Evolutionary conservation across 176 grass and related monocot genomes (phyloP).

Genomic region (Oropetium thomaeum): DNA sequence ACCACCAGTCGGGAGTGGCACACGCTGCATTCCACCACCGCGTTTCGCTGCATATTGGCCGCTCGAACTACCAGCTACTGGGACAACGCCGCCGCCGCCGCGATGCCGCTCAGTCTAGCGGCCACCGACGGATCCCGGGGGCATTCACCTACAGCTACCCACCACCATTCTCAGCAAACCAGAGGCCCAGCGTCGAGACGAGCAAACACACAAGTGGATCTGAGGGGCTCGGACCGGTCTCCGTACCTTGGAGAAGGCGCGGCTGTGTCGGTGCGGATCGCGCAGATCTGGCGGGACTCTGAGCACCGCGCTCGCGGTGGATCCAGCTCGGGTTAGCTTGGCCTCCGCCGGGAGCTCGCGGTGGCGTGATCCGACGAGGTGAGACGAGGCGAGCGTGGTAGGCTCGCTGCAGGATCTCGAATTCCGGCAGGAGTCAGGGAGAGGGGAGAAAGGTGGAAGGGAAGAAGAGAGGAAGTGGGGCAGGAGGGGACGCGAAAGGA

Average conservation of each 20-base stretch:
- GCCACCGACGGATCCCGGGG: constrained; percentile 30
- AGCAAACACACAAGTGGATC: not conserved
- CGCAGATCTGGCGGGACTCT: constrained; percentile 39
- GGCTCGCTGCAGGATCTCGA: constrained; percentile 36
- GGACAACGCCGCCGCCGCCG: constrained; percentile 9
- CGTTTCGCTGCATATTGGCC: constrained; percentile 71
- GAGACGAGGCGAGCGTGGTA: not conserved
- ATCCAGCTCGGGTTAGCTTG: not conserved
- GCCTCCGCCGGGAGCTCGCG: not conserved
- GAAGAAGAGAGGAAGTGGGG: not conserved
- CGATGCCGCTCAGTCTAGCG: constrained; percentile 12
- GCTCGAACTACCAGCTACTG: not conserved
- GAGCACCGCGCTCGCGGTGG: constrained; percentile 4
- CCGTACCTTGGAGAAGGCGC: constrained; percentile 30
- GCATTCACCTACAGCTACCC: constrained; percentile 24
- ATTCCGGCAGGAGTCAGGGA: constrained; percentile 26
- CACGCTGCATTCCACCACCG: constrained; percentile 71
- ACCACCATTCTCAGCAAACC: constrained; percentile 23
- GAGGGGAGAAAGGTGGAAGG: constrained; percentile 28
- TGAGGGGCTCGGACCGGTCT: not conserved
- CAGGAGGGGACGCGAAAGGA: constrained; percentile 12
- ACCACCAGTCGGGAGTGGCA: constrained; percentile 75
- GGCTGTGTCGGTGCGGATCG: constrained; percentile 40
- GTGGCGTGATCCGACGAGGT: not conserved
- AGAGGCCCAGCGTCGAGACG: not conserved